Conservation (phyloP, 495 filamentous ascomycete genomes). For the Parachaetomium inaequale region DNA sequence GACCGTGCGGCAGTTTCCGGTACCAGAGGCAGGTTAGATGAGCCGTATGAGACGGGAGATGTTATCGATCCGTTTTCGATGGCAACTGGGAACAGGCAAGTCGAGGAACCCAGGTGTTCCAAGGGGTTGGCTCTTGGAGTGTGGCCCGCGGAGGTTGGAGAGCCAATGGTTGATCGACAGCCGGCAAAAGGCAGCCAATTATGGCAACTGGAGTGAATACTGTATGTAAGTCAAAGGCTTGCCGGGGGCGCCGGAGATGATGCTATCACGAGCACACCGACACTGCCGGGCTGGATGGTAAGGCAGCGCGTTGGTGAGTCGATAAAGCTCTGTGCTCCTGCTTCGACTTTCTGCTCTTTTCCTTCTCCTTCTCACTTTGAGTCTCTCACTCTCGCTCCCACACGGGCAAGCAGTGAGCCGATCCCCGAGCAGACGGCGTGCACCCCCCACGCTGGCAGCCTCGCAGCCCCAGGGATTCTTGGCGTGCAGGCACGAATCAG, state of each 20-base stretch:
- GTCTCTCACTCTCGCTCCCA: not conserved
- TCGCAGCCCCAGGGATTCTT: constrained; percentile 16
- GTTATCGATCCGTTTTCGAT: not conserved
- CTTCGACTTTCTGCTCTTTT: not conserved
- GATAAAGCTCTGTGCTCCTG: not conserved
- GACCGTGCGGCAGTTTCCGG: not conserved
- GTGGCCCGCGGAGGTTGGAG: not conserved
- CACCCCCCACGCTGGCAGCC: constrained; percentile 24
- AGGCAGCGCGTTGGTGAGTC: not conserved
- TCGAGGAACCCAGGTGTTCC: not conserved
- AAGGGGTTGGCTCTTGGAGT: not conserved
- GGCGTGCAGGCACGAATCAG: constrained; percentile 21
- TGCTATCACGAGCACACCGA: constrained; percentile 12
- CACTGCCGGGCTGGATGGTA: not conserved
- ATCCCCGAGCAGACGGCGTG: not conserved
- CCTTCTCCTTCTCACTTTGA: constrained; percentile 5
- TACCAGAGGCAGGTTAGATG: not conserved
- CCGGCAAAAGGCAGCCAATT: not conserved
- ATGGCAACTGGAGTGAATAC: not conserved
- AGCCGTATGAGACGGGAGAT: not conserved
- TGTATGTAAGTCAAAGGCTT: not conserved
- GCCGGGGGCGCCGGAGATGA: constrained; percentile 2
- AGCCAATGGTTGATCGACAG: not conserved
- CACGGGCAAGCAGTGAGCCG: not conserved
- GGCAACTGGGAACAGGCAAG: not conserved